Evolutionary conservation across 768 basidiomycete genomes (phyloP), one percentile per base, ranked within the genome.

Genomic region (Rhodotorula graminis): DNA sequence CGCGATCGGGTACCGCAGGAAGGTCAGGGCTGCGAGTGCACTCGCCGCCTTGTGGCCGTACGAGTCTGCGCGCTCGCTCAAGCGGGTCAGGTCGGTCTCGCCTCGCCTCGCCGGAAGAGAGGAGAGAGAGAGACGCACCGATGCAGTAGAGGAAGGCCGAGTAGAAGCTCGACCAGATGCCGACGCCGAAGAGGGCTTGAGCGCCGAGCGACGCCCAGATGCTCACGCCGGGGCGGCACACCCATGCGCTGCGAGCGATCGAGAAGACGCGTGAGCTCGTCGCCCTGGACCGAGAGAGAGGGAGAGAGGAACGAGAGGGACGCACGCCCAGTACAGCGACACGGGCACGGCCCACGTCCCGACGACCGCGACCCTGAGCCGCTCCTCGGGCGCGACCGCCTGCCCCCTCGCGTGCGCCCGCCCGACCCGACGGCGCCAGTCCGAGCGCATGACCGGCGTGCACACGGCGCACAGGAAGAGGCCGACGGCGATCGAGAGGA

Each of bases 401-500:
- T 7, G n/a, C 16, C 50, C 53, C 25, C 46, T 8, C 18, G 3
- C 27, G 4, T 3, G 23, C 5, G 44, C 52, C 18, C 46, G 31
- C 1, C 3, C 27, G 10, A 14, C 12, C 2, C 44, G 16, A 3
- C 29, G n/a, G 0, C 15, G 42, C 60, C 62, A 46, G 11, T 27
- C 31, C 9, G 3, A 0, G 7, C 7, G 23, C 19, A 65, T 56
- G 44, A 62, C 25, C 4, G 70, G 70, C 6, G 29, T 58, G 25
- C 25, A 10, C 3, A 19, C 44, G 18, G 42, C 64, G 46, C 53
- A 47, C 47, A 65, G 3, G 61, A 50, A 25, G 53, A 71, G 44
- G 37, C 70, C 70, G 37, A 77, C 40, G 46, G 52, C 25, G 46
- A 65, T 65, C 42, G 59, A 18, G 33, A 65, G 23, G 64, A 70